Base-by-base conservation (phyloP, 176 grass and related monocot genomes). In the Alopecurus myosuroides region DNA sequence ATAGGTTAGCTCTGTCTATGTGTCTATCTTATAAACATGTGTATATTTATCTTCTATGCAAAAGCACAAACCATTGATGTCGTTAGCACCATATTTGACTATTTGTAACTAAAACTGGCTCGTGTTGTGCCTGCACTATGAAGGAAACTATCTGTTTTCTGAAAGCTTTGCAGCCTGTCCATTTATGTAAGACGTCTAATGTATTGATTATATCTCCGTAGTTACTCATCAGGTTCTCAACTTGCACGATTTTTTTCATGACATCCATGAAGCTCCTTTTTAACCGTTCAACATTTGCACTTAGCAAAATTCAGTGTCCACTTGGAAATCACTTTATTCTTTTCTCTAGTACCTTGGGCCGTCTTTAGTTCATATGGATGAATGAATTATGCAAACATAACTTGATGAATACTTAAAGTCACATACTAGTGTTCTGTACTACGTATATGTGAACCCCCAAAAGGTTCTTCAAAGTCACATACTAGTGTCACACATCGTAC, bases 271-370 rank as follows among this genome's bases (percentile, higher is more conserved):
- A 77, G 15, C 52, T 51, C 15, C 36, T 28, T 57, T 77, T 46
- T 65, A 68, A 29, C 37, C 56, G 13, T 82, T 66, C 29, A 80
- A 35, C 40, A 39, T 41, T 82, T 56, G 79, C 80, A 82, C 35
- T 19, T 49, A 42, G 26, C 10, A 77, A 49, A 65, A 29, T 85
- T 77, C 18, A 25, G 34, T 61, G 35, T 64, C 19, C 22, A 67
- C 30, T 18, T 7, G 36, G 17, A 69, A 71, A 58, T 8, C 12
- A 25, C 19, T 37, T 70, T 25, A 57, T 70, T 79, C 39, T n/a
- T n/a, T n/a, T n/a, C 36, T 71, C 34, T 71, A 29, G 20, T 22
- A 71, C 23, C 9, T 20, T 20, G 23, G 50, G 2, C 25, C 28
- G 49, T 58, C 25, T 63, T 45, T 46, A 33, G 25, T 64, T 44